phyloP scores from a whole-genome alignment of 2,329 filamentous ascomycete genomes.

The Esteya vermicola region DNA sequence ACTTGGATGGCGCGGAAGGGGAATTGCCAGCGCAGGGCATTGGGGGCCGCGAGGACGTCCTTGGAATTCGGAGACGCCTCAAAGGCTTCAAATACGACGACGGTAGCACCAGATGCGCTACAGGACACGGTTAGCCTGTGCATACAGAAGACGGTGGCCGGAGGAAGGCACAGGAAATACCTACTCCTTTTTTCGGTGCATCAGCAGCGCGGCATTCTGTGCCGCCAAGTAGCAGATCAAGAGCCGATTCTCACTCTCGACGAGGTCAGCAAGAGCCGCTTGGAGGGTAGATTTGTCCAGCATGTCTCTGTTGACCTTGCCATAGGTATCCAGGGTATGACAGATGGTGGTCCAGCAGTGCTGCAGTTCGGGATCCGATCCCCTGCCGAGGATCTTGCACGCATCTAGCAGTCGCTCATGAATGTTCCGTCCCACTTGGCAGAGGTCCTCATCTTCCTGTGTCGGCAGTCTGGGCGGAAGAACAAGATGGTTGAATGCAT shows the following conservation, averaged over 20 bases:
- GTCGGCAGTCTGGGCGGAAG: constrained; percentile 6
- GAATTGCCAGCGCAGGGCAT: constrained; percentile 43
- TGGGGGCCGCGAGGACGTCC: constrained; percentile 33
- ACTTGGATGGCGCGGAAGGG: constrained; percentile 38
- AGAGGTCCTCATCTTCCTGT: background rate
- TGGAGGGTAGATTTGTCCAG: background rate
- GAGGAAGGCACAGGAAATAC: constrained; percentile 2
- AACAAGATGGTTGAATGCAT: constrained; percentile 10
- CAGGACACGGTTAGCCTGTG: background rate
- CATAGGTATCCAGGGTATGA: no score
- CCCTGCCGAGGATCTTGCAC: no score
- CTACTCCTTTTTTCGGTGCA: constrained; percentile 13
- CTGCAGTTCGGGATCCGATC: no score
- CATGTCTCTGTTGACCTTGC: no score
- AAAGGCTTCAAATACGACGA: constrained; percentile 37
- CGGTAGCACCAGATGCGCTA: constrained; percentile 11
- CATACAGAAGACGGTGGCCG: no score
- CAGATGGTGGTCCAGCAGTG: no score
- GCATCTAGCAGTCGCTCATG: constrained; percentile 1
- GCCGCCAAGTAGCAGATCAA: constrained; percentile 4
- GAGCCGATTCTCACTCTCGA: background rate
- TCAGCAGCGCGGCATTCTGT: constrained; percentile 19
- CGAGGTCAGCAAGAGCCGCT: no score
- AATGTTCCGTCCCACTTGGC: background rate
- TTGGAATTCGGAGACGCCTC: constrained; percentile 41